Evolutionary conservation across 495 filamentous ascomycete species (phyloP).

Genomic region (Jackrogersella multiformis): DNA sequence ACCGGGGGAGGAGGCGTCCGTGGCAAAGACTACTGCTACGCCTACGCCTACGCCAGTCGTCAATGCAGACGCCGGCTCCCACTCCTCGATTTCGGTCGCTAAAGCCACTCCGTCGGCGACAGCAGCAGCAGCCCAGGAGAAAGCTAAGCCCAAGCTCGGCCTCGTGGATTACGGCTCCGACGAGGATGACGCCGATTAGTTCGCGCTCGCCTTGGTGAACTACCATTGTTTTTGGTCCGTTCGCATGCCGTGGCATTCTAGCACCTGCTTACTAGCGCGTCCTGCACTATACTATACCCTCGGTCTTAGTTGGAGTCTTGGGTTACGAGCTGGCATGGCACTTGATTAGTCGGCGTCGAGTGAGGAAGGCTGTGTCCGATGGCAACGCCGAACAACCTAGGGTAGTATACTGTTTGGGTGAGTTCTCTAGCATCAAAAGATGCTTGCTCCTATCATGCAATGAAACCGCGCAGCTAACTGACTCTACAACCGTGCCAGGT

Average conservation of each 20-base stretch:
- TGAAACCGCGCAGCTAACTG: too few relatives aligned
- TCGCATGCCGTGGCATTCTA: background rate
- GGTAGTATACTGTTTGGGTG: background rate
- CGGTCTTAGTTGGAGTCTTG: background rate
- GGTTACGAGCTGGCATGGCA: background rate
- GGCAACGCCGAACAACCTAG: too few relatives aligned
- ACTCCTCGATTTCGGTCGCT: background rate
- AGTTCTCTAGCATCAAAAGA: background rate
- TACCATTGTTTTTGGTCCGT: too few relatives aligned
- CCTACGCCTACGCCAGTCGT: background rate
- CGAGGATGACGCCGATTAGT: conserved; percentile 43
- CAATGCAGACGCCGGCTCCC: background rate
- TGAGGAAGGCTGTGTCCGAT: too few relatives aligned
- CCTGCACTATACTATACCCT: too few relatives aligned
- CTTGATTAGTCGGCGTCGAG: too few relatives aligned
- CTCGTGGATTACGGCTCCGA: conserved; percentile 50
- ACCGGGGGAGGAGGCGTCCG: background rate
- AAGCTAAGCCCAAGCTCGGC: conserved; percentile 34
- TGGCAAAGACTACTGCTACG: too few relatives aligned
- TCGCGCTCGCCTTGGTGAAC: background rate
- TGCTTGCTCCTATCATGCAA: background rate
- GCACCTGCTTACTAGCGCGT: too few relatives aligned
- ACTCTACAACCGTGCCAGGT: background rate
- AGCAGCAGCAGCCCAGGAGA: conserved; percentile 4
- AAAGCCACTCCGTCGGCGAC: background rate